These are phyloP conservation scores for Omphalotus olearius DNA, from an alignment of 1,284 basidiomycete genomes.

Conservation along the genomic window DNA sequence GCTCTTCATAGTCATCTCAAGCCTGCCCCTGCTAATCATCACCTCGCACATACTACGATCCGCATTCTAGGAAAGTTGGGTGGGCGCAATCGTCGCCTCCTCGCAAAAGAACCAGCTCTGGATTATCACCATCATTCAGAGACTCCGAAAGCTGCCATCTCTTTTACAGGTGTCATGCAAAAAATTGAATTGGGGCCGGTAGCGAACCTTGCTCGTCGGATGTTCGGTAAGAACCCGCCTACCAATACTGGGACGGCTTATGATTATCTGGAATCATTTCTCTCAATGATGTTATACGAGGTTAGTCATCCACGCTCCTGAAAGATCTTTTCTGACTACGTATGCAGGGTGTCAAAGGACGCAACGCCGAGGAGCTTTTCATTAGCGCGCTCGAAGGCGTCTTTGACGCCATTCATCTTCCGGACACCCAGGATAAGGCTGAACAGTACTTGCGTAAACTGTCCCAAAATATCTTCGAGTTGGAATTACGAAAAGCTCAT, in stretches of 20 bases:
- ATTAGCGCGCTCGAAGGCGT: constrained; percentile 70
- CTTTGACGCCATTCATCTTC: constrained; percentile 73
- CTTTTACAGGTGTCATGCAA: constrained; percentile 71
- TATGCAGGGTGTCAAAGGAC: constrained; percentile 61
- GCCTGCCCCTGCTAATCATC: constrained; percentile 88
- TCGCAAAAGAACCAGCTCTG: constrained; percentile 79
- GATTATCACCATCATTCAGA: constrained; percentile 70
- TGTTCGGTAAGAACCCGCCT: constrained; percentile 54
- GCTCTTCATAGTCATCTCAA: constrained; percentile 89
- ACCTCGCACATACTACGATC: constrained; percentile 93
- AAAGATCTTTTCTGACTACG: neutral
- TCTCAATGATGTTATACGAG: constrained; percentile 74
- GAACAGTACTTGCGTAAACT: constrained; percentile 66
- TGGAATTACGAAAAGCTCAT: constrained; percentile 57
- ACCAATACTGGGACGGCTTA: constrained; percentile 76
- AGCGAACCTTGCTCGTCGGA: constrained; percentile 67
- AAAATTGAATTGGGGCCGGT: constrained; percentile 72
- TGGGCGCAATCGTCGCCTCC: constrained; percentile 87
- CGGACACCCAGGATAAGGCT: constrained; percentile 69
- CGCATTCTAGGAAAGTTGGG: constrained; percentile 97
- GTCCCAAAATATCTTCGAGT: constrained; percentile 63
- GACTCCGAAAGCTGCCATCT: constrained; percentile 65
- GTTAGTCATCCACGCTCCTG: constrained; percentile 33
- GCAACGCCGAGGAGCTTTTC: constrained; percentile 78
- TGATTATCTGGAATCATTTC: constrained; percentile 72